phyloP scores from a whole-genome alignment of 305 asterid genomes.

The Rubia occidens region DNA sequence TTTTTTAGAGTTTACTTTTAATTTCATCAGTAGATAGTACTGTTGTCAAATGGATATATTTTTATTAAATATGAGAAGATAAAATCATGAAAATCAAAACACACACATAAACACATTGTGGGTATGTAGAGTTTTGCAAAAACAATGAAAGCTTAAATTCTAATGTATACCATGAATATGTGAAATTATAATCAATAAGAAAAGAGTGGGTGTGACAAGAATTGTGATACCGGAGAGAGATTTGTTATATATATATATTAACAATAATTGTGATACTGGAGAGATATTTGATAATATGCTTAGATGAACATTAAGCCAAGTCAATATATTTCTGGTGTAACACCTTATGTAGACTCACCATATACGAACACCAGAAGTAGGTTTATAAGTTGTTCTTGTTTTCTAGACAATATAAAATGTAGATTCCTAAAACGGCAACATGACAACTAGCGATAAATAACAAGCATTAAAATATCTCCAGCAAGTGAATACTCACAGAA shows the following conservation, averaged over 20 bases:
- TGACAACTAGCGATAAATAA: background rate
- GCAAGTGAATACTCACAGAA: slow-evolving; percentile 62
- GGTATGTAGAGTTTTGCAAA: too few species aligned
- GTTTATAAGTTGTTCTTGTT: background rate
- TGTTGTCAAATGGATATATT: too few species aligned
- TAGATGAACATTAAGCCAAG: too few species aligned
- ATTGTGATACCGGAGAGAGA: too few species aligned
- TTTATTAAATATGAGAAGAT: too few species aligned
- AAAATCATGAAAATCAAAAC: too few species aligned
- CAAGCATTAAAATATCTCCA: background rate
- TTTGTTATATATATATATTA: too few species aligned
- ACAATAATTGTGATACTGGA: too few species aligned
- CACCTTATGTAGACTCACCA: background rate
- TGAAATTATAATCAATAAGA: background rate
- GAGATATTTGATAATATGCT: too few species aligned
- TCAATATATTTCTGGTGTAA: background rate
- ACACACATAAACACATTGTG: too few species aligned
- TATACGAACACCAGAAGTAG: background rate
- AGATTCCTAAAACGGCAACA: background rate
- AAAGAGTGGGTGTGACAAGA: too few species aligned
- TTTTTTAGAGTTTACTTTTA: background rate
- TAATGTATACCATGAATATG: background rate
- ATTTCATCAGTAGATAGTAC: background rate
- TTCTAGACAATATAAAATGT: background rate
- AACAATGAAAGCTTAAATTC: background rate